Base-by-base conservation (phyloP, 1,139 yeast genomes). In the Blastobotrys raffinosifermentans region DNA sequence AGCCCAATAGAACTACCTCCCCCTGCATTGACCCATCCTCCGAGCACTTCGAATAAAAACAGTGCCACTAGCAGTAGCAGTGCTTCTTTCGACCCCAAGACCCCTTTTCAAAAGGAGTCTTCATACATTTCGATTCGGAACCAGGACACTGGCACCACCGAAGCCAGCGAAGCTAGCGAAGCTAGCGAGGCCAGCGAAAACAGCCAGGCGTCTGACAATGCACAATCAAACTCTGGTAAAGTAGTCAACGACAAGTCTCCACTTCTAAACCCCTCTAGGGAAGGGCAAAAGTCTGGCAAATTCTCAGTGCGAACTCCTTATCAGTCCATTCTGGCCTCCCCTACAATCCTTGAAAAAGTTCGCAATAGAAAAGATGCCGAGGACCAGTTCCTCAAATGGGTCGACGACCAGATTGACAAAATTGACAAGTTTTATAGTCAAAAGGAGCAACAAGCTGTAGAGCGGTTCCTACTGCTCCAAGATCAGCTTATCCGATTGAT, bases 401-500 rank as follows among this genome's bases (percentile, higher is more conserved):
- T 83, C 3, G 77, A 80, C 38, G 41, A 49, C 0, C 78, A 84
- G 53, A 64, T 79, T 16, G 43, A 35, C 2, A 81, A 78, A 53
- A 80, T 84, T 8, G 78, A 82, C 34, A 40, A 30, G 0, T 84
- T 84, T 53, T 84, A 72, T 55, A 62, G 57, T 31, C 75, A 70
- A 30, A 76, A 71, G 49, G 93, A 83, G 51, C 66, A 67, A 21
- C 80, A 76, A 29, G 76, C 73, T 0, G 69, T 76, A 32, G 75
- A 75, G 40, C 64, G 89, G 43, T 80, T 73, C 48, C 60, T 77
- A 11, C 55, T 80, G 7, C 55, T 85, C 16, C 83, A 81, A 49
- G 83, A 76, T 47, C 94, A 84, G 55, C 56, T 85, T 32, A 71
- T 71, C 44, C 80, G 76, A 44, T 55, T 84, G 42, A 66, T 75